Evolutionary conservation across 2,329 filamentous ascomycete genomes (phyloP).

Genomic region (Aspergillus fumigatiaffinis): DNA sequence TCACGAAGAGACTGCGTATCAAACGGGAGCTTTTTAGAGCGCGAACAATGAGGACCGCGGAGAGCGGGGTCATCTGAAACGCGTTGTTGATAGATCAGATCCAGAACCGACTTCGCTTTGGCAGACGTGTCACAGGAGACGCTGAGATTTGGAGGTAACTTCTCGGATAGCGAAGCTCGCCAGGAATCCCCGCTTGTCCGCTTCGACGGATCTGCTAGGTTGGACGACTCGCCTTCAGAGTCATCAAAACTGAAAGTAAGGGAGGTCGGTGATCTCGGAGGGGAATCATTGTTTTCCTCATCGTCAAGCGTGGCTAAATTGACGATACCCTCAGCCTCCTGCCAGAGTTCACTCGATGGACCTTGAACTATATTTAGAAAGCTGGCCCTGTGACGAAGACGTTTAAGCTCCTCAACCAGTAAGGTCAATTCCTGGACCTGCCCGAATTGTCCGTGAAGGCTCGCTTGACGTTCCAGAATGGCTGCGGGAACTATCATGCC

Average conservation of each 20-base stretch:
- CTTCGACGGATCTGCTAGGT: slow-evolving; percentile 27
- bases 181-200: slow-evolving; percentile 30
- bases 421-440: slow-evolving; percentile 61
- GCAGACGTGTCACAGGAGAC: slow-evolving; percentile 48
- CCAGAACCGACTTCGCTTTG: slow-evolving; percentile 60
- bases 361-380: slow-evolving; percentile 52
- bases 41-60: slow-evolving; percentile 20
- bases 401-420: slow-evolving; percentile 62
- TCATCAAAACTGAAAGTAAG: slow-evolving; percentile 56
- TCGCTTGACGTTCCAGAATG: slow-evolving; percentile 62
- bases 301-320: slow-evolving; percentile 63
- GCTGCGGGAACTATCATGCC: slow-evolving; percentile 54
- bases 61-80: slow-evolving; percentile 28
- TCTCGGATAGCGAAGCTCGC: slow-evolving; percentile 24
- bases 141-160: slow-evolving; percentile 24
- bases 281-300: slow-evolving; percentile 50
- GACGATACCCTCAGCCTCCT: slow-evolving; percentile 64
- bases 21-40: slow-evolving; percentile 57
- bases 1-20: slow-evolving; percentile 62
- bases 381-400: slow-evolving; percentile 54
- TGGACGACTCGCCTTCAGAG: slow-evolving; percentile 51
- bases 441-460: slow-evolving; percentile 62
- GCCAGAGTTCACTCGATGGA: slow-evolving; percentile 54
- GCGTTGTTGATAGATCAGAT: slow-evolving; percentile 53
- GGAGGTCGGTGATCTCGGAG: slow-evolving; percentile 52